phyloP scores from a whole-genome alignment of 495 filamentous ascomycete genomes.

The Talaromyces adpressus region DNA sequence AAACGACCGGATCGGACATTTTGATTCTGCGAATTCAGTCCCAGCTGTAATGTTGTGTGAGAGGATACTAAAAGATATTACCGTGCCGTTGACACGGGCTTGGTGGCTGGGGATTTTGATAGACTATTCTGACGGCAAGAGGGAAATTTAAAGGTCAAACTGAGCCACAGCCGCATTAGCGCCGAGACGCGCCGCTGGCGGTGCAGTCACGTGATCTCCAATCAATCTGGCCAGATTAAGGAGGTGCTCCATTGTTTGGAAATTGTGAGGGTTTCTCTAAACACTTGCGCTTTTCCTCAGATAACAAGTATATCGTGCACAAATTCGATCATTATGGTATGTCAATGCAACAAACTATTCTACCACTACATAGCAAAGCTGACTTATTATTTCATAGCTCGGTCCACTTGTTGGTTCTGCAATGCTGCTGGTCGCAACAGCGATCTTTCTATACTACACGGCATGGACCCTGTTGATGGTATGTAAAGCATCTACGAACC shows the following conservation, averaged over 20 bases:
- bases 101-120: background rate
- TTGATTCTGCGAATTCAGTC: background rate
- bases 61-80: background rate
- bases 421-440: slow-evolving; percentile 93
- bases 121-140: background rate
- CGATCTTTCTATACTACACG: slow-evolving; percentile 98
- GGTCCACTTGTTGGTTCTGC: slow-evolving; percentile 91
- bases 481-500: slow-evolving; percentile 12
- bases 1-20: slow-evolving; percentile 43
- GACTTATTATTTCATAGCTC: slow-evolving; percentile 49
- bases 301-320: background rate
- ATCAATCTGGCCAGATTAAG: slow-evolving; percentile 5
- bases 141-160: background rate
- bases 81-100: slow-evolving; percentile 2
- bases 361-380: background rate
- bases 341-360: background rate
- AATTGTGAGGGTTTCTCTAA: background rate
- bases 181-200: background rate
- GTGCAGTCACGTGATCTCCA: slow-evolving; percentile 2
- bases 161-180: background rate
- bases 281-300: background rate
- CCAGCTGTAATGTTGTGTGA: background rate
- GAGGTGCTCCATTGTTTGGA: background rate
- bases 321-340: slow-evolving; percentile 21
- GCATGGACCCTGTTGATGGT: slow-evolving; percentile 98